These are phyloP conservation scores for Metschnikowia continentalis DNA, from an alignment of 805 yeast genomes.

Conservation along the genomic window DNA sequence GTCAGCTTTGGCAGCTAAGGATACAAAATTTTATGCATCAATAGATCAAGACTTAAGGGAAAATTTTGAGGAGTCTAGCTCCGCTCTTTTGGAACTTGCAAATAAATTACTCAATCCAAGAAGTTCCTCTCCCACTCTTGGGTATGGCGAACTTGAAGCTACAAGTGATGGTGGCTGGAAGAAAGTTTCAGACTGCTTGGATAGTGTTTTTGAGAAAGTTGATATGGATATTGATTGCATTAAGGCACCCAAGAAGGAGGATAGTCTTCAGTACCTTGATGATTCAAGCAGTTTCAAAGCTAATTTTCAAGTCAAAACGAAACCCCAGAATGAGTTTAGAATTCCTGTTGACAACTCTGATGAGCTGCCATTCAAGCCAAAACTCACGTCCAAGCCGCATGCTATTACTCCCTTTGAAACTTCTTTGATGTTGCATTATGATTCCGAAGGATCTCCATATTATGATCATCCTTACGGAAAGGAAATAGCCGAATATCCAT, in stretches of 20 bases:
- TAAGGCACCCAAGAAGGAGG: slow-evolving; percentile 18
- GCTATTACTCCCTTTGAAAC: slow-evolving; percentile 56
- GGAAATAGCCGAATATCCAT: slow-evolving; percentile 69
- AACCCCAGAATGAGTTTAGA: slow-evolving; percentile 68
- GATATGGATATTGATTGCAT: slow-evolving; percentile 63
- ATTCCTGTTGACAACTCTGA: slow-evolving; percentile 64
- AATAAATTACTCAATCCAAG: slow-evolving; percentile 41
- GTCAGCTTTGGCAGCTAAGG: slow-evolving; percentile 69
- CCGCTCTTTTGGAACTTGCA: slow-evolving; percentile 41
- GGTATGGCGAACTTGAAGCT: slow-evolving; percentile 42
- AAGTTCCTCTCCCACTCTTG: slow-evolving; percentile 22
- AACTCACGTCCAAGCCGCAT: slow-evolving; percentile 68
- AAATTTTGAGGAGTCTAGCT: slow-evolving; percentile 38
- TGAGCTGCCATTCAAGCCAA: slow-evolving; percentile 71
- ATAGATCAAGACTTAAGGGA: slow-evolving; percentile 47
- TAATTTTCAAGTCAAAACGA: slow-evolving; percentile 21
- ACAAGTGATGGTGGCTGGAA: slow-evolving; percentile 52
- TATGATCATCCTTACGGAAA: slow-evolving; percentile 75
- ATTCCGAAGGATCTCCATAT: slow-evolving; percentile 6
- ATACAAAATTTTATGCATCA: slow-evolving; percentile 69
- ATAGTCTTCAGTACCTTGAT: slow-evolving; percentile 11
- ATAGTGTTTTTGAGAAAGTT: slow-evolving; percentile 67
- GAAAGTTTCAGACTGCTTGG: slow-evolving; percentile 57
- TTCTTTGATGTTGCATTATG: slow-evolving; percentile 22
- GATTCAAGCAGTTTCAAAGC: slow-evolving; percentile 6